Percentiles rank a stretch among this genome's conserved stretches.
These are phyloP conservation scores for Tuber calosporum DNA, from an alignment of 495 filamentous ascomycete species.

Conservation along the genomic window DNA sequence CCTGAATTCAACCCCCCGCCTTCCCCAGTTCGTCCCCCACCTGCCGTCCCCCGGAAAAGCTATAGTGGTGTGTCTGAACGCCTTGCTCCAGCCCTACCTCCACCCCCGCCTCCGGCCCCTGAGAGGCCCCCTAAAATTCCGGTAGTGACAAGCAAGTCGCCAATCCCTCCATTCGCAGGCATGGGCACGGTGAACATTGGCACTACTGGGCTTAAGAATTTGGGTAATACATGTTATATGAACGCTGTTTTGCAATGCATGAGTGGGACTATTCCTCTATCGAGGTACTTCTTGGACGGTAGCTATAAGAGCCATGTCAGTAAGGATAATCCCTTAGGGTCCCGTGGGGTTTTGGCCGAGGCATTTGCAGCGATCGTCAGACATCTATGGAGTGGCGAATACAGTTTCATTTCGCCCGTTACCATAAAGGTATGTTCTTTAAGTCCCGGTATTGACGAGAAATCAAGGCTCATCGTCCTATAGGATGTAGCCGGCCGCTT, in stretches of 20 bases:
- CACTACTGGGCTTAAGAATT: constrained; percentile 68
- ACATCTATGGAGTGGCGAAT: constrained; percentile 62
- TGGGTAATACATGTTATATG: constrained; percentile 81
- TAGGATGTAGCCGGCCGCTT: constrained; percentile 41
- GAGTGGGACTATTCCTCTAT: constrained; percentile 64
- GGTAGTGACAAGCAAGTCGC: constrained; percentile 10
- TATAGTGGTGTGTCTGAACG: constrained; percentile 81
- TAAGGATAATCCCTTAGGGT: constrained; percentile 57
- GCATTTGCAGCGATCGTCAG: constrained; percentile 67
- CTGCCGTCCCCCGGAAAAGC: constrained; percentile 73
- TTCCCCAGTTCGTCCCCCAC: constrained; percentile 63
- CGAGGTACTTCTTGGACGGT: constrained; percentile 60
- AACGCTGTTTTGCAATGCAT: constrained; percentile 81
- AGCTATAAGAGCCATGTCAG: constrained; percentile 47
- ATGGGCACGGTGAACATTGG: constrained; percentile 36
- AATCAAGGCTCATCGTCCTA: constrained; percentile 40
- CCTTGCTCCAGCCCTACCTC: constrained; percentile 46
- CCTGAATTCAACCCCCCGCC: constrained; percentile 44
- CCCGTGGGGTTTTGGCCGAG: constrained; percentile 70
- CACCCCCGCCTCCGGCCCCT: constrained; percentile 48
- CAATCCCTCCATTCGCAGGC: constrained; percentile 28
- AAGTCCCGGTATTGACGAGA: constrained; percentile 24
- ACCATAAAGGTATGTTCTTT: constrained; percentile 56
- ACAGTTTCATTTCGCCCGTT: constrained; percentile 50
- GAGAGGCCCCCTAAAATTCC: constrained; percentile 37